Evolutionary conservation across 441 rosid species (phyloP).

Genomic region (Corymbia calophylla): DNA sequence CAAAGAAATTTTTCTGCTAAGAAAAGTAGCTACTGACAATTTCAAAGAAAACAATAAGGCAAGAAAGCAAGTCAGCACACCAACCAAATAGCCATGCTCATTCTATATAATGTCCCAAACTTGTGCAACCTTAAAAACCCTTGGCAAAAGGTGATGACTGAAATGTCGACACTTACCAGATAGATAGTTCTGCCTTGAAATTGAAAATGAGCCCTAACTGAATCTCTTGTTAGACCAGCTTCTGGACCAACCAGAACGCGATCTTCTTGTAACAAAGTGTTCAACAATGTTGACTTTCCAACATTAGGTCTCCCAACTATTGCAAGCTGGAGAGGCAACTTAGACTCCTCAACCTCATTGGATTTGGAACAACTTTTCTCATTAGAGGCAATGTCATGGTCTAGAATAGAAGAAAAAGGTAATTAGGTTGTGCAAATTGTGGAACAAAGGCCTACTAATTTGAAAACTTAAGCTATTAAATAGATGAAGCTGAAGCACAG

Average conservation of each 20-base stretch:
- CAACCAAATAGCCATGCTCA: not conserved
- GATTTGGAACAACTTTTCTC: constrained; percentile 24
- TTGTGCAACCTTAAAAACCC: not conserved
- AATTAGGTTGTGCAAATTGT: not conserved
- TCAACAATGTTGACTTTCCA: constrained; percentile 91
- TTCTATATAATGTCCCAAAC: not conserved
- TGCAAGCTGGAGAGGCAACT: constrained; percentile 85
- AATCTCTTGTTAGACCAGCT: constrained; percentile 94
- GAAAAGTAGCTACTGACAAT: not conserved
- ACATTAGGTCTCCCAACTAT: constrained; percentile 94
- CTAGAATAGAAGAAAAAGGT: not conserved
- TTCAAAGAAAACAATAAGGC: not conserved
- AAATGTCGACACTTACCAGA: constrained; percentile 37
- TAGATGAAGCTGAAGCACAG: not conserved
- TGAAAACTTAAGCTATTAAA: not conserved
- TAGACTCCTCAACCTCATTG: constrained; percentile 51
- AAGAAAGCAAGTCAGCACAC: not conserved
- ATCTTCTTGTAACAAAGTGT: constrained; percentile 84
- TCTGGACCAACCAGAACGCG: constrained; percentile 97
- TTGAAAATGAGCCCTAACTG: constrained; percentile 78
- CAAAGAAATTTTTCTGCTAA: not conserved
- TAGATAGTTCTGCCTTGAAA: constrained; percentile 77
- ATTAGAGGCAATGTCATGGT: constrained; percentile 18
- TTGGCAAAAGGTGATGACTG: not conserved
- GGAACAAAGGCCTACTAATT: not conserved